These are phyloP conservation scores for Tubosaeta sp. DNA, from an alignment of 768 basidiomycete genomes.

Conservation along the genomic window DNA sequence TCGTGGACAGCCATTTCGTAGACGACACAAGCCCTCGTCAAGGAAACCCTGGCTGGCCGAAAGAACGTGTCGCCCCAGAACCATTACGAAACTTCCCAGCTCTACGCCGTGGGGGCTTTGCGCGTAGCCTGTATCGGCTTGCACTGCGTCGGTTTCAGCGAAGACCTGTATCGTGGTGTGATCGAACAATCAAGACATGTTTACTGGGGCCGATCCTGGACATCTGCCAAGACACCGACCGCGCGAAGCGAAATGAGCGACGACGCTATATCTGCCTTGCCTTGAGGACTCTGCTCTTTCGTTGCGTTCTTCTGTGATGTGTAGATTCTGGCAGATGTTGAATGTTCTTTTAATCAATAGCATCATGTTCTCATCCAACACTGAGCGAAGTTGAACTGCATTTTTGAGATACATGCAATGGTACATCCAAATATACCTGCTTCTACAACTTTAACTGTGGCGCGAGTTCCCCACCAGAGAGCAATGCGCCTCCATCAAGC, in stretches of 20 bases:
- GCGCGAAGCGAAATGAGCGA: slow-evolving; percentile 13
- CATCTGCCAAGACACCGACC: slow-evolving; percentile 4
- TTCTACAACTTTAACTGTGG: slow-evolving; percentile 25
- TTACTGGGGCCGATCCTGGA: slow-evolving; percentile 25
- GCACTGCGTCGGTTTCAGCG: slow-evolving; percentile 75
- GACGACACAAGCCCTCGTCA: slow-evolving; percentile 64
- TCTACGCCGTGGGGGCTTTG: slow-evolving; percentile 69
- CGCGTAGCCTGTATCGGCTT: slow-evolving; percentile 70
- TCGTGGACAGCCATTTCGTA: slow-evolving; percentile 27
- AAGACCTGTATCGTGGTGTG: slow-evolving; percentile 57
- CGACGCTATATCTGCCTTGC: slow-evolving; percentile 1
- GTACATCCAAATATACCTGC: not conserved
- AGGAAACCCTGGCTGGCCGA: slow-evolving; percentile 64
- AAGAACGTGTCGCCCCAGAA: slow-evolving; percentile 79
- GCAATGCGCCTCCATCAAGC: slow-evolving; percentile 59
- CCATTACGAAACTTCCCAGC: slow-evolving; percentile 67
- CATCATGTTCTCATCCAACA: not conserved
- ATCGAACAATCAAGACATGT: slow-evolving; percentile 53
- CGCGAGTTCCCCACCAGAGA: slow-evolving; percentile 19
- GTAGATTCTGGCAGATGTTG: not conserved
- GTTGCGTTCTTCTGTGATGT: not conserved
- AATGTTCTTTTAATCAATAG: slow-evolving; percentile 1
- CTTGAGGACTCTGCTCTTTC: slow-evolving; percentile 1
- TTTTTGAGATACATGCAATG: not conserved
- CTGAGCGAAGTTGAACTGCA: not conserved